Base-by-base conservation (phyloP, 2,329 filamentous ascomycete genomes). In the Raffaelea arxii region DNA sequence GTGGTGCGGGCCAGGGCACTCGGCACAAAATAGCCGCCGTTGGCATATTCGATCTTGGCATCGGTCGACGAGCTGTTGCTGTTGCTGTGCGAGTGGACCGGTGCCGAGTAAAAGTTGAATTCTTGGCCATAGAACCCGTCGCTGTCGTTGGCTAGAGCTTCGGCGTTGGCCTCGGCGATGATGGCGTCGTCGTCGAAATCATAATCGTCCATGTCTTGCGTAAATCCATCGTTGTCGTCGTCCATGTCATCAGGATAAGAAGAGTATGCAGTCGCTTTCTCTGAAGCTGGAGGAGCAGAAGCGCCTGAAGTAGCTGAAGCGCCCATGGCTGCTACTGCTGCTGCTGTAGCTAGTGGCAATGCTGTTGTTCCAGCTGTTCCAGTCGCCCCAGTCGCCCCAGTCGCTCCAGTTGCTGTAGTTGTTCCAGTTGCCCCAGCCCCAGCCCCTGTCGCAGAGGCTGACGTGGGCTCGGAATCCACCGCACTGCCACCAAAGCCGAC, bases 41-140 rank as follows among this genome's bases (percentile, higher is more conserved):
- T 85, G 14, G 80, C 75, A 55, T 84, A 86, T 46, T 84, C 68
- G 35, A 72, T 74, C 7, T 68, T 60, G 32, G 66, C 68, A 68
- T 46, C 67, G 66, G 25, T 35, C 21, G 39, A 23, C 22, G 27
- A 16, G 6, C 30, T 32, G 11, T 9, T n/a, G 32, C 27, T 1
- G 25, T 66, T 68, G 19, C 70, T 71, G 41, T 71, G 61, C 35
- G 63, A 65, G 1, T 64, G 60, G 11, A 66, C 61, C 16, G 60
- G 60, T 2, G 72, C 70, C 1, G 90, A 88, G 62, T 95, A 98
- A 62, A 98, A 98, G 1, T 89, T 90, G 59, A 98, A 98, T 61
- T 98, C 92, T 55, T 89, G 84, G 0, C 92, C 92, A 59, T 98
- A 98, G 69, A 92, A 94, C 1, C 88, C 91, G 53, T 96, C 91